Conservation (phyloP, 495 filamentous ascomycete species). For the Penicillium lagena region DNA sequence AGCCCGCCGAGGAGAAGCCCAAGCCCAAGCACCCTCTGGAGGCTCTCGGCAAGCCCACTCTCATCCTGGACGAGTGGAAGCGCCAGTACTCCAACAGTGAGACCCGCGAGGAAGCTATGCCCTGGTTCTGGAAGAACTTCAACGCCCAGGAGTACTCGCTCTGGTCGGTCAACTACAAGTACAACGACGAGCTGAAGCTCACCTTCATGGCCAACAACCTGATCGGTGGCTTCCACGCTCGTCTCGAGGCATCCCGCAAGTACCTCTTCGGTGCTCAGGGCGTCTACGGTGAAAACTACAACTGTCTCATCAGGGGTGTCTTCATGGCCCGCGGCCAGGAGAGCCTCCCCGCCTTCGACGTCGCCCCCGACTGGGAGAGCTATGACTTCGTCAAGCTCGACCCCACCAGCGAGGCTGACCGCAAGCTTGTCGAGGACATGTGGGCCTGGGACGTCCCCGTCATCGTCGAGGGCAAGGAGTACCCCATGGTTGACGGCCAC, state of each 20-base stretch:
- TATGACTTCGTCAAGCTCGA: slow-evolving; percentile 96
- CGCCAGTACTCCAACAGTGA: slow-evolving; percentile 97
- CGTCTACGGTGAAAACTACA: slow-evolving; percentile 81
- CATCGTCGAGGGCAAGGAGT: slow-evolving; percentile 73
- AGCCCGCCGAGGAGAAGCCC: slow-evolving; percentile 62
- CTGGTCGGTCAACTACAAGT: slow-evolving; percentile 92
- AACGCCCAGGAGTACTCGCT: slow-evolving; percentile 92
- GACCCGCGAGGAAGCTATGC: slow-evolving; percentile 70
- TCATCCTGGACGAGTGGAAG: slow-evolving; percentile 95
- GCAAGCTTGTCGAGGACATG: slow-evolving; percentile 74
- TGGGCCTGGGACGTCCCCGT: slow-evolving; percentile 88
- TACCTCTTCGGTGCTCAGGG: slow-evolving; percentile 91
- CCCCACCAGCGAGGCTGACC: slow-evolving; percentile 72
- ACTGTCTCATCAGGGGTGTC: slow-evolving; percentile 83
- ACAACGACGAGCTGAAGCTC: slow-evolving; percentile 93
- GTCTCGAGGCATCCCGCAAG: slow-evolving; percentile 97
- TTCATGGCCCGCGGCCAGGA: slow-evolving; percentile 94
- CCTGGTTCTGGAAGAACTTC: slow-evolving; percentile 97
- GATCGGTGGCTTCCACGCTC: slow-evolving; percentile 92
- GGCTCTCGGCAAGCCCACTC: slow-evolving; percentile 68
- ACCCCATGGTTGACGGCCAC: slow-evolving; percentile 77
- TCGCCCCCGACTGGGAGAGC: slow-evolving; percentile 95
- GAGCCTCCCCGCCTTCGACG: slow-evolving; percentile 78
- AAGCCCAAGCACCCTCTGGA: slow-evolving; percentile 98
- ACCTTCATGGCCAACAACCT: slow-evolving; percentile 98